phyloP scores from a whole-genome alignment of 83 land plant genomes.

The Larix sibirica region DNA sequence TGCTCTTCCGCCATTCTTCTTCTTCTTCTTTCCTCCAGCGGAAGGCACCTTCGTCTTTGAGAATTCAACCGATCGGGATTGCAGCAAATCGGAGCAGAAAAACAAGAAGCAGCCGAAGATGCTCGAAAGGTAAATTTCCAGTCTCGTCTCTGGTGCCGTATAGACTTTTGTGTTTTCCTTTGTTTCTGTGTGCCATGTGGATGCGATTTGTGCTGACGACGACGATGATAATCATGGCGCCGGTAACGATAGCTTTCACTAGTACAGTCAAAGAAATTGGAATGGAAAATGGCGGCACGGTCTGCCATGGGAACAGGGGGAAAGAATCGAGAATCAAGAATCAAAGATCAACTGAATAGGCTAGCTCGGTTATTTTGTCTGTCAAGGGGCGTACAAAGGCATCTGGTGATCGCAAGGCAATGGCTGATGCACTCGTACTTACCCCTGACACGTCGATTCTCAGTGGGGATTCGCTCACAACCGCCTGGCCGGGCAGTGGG shows the following conservation, averaged over 20 bases:
- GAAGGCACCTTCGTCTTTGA: neutral
- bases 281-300: constrained; percentile 14
- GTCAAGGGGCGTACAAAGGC: neutral
- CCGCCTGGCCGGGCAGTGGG: neutral
- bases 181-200: neutral
- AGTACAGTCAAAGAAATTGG: neutral
- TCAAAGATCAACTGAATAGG: no score
- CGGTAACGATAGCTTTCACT: constrained; percentile 11
- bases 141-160: neutral
- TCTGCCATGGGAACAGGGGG: neutral
- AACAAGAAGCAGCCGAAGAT: neutral
- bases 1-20: neutral
- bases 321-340: no score
- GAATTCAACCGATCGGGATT: neutral
- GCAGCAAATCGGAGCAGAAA: neutral
- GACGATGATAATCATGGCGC: neutral
- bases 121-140: constrained; percentile 7
- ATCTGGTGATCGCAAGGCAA: neutral
- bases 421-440: neutral
- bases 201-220: neutral
- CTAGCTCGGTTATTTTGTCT: no score
- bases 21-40: neutral
- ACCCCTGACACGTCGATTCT: constrained; percentile 5
- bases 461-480: constrained; percentile 10
- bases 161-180: neutral